phyloP scores from a whole-genome alignment of 495 filamentous ascomycete species.

The Cladorrhinum samala region DNA sequence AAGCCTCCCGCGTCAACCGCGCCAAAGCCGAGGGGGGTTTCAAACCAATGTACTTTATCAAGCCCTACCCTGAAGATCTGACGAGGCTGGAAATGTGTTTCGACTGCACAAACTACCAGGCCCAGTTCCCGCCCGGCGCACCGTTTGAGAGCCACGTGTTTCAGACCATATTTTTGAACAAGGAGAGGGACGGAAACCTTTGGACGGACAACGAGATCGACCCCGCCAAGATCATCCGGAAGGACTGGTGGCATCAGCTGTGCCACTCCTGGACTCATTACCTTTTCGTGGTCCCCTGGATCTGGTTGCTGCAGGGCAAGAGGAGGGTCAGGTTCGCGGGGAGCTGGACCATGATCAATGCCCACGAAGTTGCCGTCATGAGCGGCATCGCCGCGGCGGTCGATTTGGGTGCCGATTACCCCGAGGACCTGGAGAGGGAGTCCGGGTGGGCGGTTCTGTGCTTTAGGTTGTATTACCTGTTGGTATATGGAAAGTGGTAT shows the following conservation, averaged over 20 bases:
- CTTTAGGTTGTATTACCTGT: slow-evolving; percentile 37
- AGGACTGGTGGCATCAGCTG: slow-evolving; percentile 83
- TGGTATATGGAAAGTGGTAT: slow-evolving; percentile 38
- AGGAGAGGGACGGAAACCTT: slow-evolving; percentile 49
- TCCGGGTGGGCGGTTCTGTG: slow-evolving; percentile 30
- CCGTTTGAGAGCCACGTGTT: slow-evolving; percentile 56
- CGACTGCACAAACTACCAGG: slow-evolving; percentile 79
- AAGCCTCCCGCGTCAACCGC: slow-evolving; percentile 25
- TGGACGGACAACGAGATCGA: slow-evolving; percentile 73
- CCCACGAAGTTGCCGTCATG: slow-evolving; percentile 74
- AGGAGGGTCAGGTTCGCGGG: slow-evolving; percentile 64
- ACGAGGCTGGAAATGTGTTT: slow-evolving; percentile 81
- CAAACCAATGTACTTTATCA: slow-evolving; percentile 78
- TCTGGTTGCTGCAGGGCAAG: slow-evolving; percentile 75
- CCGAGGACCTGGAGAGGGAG: slow-evolving; percentile 40
- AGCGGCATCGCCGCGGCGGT: slow-evolving; percentile 75
- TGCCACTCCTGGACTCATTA: slow-evolving; percentile 81
- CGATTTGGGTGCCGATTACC: slow-evolving; percentile 70
- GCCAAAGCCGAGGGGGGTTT: slow-evolving; percentile 41
- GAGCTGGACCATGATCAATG: slow-evolving; percentile 78
- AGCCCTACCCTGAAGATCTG: slow-evolving; percentile 56
- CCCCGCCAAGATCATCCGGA: slow-evolving; percentile 58
- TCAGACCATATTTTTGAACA: slow-evolving; percentile 79
- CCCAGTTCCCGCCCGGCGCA: slow-evolving; percentile 59
- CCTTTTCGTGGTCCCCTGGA: slow-evolving; percentile 64